Evolutionary conservation across 306 rosid genomes (phyloP).

Genomic region (Macrotyloma uniflorum): DNA sequence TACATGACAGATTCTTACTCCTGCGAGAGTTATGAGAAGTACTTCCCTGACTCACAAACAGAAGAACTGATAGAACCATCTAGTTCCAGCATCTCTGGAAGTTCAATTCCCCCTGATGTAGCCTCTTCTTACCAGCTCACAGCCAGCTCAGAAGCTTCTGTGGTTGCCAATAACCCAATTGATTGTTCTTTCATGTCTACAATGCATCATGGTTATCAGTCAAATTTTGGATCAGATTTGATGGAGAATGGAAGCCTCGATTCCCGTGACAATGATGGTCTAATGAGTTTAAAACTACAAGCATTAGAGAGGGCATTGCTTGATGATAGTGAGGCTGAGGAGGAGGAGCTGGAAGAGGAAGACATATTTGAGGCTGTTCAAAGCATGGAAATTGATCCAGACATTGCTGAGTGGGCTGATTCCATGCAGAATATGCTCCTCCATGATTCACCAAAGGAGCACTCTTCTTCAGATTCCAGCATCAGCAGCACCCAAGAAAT

Average conservation of each 20-base stretch:
- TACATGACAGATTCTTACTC: conserved; percentile 61
- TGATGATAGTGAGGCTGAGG: conserved; percentile 65
- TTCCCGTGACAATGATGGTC: conserved; percentile 49
- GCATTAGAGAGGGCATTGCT: conserved; percentile 90
- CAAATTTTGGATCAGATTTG: conserved; percentile 55
- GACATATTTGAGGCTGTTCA: conserved; percentile 48
- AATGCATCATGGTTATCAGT: conserved; percentile 44
- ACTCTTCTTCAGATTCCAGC: conserved; percentile 72
- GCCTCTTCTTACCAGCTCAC: conserved; percentile 44
- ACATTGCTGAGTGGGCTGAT: conserved; percentile 62
- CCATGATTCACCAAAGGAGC: conserved; percentile 77
- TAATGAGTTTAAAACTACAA: conserved; percentile 77
- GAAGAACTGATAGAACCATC: conserved; percentile 65
- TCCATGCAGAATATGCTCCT: conserved; percentile 54
- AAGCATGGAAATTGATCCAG: conserved; percentile 80
- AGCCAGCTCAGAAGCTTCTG: conserved; percentile 48
- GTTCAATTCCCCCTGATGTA: conserved; percentile 54
- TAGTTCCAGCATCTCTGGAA: conserved; percentile 57
- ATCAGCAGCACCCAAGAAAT: conserved; percentile 65
- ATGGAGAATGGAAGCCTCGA: conserved; percentile 65
- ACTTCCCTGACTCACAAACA: conserved; percentile 71
- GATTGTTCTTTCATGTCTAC: conserved; percentile 40
- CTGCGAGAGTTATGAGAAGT: conserved; percentile 77
- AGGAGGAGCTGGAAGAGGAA: conserved; percentile 62
- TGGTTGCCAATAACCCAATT: conserved; percentile 42